These are phyloP conservation scores for Zoysia pacifica DNA, from an alignment of 176 grass and related monocot species.

Conservation along the genomic window DNA sequence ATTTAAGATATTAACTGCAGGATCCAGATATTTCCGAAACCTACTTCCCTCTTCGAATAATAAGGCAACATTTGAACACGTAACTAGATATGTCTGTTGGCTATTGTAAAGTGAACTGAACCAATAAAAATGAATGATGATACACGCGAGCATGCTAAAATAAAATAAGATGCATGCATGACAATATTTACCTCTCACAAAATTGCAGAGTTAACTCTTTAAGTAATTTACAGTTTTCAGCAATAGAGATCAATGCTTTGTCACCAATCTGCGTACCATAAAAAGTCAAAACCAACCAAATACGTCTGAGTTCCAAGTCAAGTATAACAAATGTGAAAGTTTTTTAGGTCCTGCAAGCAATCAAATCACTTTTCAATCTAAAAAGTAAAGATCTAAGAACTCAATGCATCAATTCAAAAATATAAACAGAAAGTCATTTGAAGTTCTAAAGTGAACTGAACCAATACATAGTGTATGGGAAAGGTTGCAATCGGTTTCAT, in stretches of 20 bases:
- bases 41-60: neutral
- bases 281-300: slow-evolving; percentile 26
- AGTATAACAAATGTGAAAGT: slow-evolving; percentile 16
- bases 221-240: slow-evolving; percentile 76
- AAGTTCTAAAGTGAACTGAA: slow-evolving; percentile 1
- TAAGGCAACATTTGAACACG: neutral
- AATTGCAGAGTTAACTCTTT: slow-evolving; percentile 72
- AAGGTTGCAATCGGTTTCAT: slow-evolving; percentile 15
- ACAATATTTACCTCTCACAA: slow-evolving; percentile 67
- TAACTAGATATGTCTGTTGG: neutral
- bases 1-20: neutral
- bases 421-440: slow-evolving; percentile 1
- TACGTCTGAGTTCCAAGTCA: neutral
- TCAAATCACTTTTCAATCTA: slow-evolving; percentile 10
- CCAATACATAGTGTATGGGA: neutral
- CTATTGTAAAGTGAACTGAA: too few species aligned
- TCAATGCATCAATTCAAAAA: slow-evolving; percentile 11
- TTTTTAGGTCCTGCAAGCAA: neutral
- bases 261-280: slow-evolving; percentile 66
- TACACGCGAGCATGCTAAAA: neutral
- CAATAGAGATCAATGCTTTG: slow-evolving; percentile 66
- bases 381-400: neutral
- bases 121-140: slow-evolving; percentile 14
- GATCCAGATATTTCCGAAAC: neutral
- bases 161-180: neutral